Conservation (phyloP, 805 yeast genomes). For the Scheffersomyces stipitis region DNA sequence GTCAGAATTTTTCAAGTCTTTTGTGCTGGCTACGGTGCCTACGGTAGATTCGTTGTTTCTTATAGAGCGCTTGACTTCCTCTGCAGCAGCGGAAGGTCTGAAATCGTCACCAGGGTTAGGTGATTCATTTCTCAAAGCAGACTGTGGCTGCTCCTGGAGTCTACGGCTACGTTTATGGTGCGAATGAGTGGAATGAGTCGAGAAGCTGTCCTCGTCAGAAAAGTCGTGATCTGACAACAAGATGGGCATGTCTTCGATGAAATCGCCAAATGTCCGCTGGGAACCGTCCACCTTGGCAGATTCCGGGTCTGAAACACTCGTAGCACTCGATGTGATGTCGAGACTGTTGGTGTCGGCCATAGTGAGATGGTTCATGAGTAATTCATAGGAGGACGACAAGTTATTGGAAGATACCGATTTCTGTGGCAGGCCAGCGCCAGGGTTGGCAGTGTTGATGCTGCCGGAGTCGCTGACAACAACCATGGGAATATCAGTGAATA, state of each 20-base stretch:
- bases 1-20: not conserved
- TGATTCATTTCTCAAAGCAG: no score
- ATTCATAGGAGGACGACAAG: slow-evolving; percentile 5
- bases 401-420: no score
- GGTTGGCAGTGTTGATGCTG: not conserved
- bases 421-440: no score
- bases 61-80: slow-evolving; percentile 21
- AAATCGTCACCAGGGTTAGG: not conserved
- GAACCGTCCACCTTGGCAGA: not conserved
- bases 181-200: slow-evolving; percentile 3
- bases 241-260: slow-evolving; percentile 29
- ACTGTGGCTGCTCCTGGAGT: not conserved
- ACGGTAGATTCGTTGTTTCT: slow-evolving; percentile 6
- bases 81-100: slow-evolving; percentile 15
- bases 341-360: slow-evolving; percentile 5
- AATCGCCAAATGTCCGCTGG: slow-evolving; percentile 3
- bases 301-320: not conserved
- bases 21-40: not conserved
- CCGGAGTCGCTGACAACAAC: slow-evolving; percentile 2
- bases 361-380: slow-evolving; percentile 4
- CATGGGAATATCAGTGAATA: slow-evolving; percentile 6
- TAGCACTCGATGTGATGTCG: slow-evolving; percentile 5
- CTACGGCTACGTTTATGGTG: not conserved
- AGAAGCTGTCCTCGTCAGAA: slow-evolving; percentile 25
- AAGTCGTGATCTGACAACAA: slow-evolving; percentile 32